phyloP scores from a whole-genome alignment of 2,329 filamentous ascomycete species.

The Tolypocladium cylindrosporum region DNA sequence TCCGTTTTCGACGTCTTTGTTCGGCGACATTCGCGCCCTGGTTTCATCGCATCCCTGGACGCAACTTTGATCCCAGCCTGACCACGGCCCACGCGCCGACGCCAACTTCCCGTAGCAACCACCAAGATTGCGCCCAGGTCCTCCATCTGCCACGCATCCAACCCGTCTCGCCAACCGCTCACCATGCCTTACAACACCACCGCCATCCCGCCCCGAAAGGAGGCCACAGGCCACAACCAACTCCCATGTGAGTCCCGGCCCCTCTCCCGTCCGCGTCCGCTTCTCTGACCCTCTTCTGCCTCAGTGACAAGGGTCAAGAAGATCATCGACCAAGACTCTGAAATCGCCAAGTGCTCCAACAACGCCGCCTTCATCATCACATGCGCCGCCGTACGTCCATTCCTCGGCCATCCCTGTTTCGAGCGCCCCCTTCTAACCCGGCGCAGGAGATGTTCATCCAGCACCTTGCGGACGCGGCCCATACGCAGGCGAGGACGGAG shows the following conservation, averaged over 20 bases:
- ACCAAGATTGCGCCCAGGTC: too few species aligned
- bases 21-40: background rate
- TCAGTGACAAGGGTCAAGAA: constrained; percentile 91
- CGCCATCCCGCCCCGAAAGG: constrained; percentile 68
- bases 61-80: background rate
- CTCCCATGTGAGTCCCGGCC: constrained; percentile 63
- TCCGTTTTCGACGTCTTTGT: background rate
- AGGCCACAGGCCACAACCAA: constrained; percentile 75
- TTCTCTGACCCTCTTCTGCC: background rate
- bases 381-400: constrained; percentile 62
- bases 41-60: background rate
- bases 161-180: background rate
- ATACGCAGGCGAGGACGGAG: constrained; percentile 84
- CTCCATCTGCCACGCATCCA: background rate
- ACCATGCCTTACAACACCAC: constrained; percentile 85
- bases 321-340: constrained; percentile 81
- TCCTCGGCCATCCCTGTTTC: background rate
- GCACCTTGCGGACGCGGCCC: constrained; percentile 73
- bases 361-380: constrained; percentile 93
- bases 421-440: constrained; percentile 1
- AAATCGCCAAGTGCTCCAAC: constrained; percentile 78
- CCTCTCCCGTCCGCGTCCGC: background rate
- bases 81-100: background rate
- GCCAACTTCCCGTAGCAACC: background rate
- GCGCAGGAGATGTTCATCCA: constrained; percentile 90